phyloP scores from a whole-genome alignment of 352 stramenopile genomes.

The Globisporangium sylvaticum region DNA sequence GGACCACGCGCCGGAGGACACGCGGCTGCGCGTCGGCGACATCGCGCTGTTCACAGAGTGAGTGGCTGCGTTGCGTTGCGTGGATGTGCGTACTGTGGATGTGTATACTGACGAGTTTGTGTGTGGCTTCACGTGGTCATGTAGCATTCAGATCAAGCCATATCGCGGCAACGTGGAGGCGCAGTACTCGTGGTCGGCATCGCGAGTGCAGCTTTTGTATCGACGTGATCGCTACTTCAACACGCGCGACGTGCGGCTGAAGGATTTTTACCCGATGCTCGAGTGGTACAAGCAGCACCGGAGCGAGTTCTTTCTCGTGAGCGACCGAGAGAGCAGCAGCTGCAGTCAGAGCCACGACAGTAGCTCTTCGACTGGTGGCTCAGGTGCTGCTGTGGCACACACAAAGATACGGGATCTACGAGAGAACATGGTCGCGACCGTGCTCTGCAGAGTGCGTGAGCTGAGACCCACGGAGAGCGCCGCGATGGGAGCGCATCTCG shows the following conservation, averaged over 20 bases:
- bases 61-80: not conserved
- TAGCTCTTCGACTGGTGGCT: not conserved
- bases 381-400: slow-evolving; percentile 1
- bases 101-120: not conserved
- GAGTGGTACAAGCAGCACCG: slow-evolving; percentile 63
- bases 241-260: slow-evolving; percentile 43
- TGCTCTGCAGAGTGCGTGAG: slow-evolving; percentile 34
- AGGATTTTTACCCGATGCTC: slow-evolving; percentile 61
- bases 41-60: slow-evolving; percentile 53
- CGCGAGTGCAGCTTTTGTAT: slow-evolving; percentile 53
- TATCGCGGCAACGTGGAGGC: slow-evolving; percentile 50
- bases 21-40: slow-evolving; percentile 37
- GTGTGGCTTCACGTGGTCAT: not conserved
- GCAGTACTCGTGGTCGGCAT: slow-evolving; percentile 39
- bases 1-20: slow-evolving; percentile 30
- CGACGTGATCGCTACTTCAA: slow-evolving; percentile 54
- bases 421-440: slow-evolving; percentile 52
- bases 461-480: slow-evolving; percentile 2
- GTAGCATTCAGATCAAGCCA: slow-evolving; percentile 36
- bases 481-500: slow-evolving; percentile 3
- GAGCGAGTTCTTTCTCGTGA: slow-evolving; percentile 34
- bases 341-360: slow-evolving; percentile 1
- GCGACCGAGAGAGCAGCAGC: slow-evolving; percentile 1
- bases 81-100: not conserved
- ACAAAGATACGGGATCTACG: slow-evolving; percentile 40